These are phyloP conservation scores for Petrea volubilis DNA, from an alignment of 257 asterid genomes.

Conservation along the genomic window DNA sequence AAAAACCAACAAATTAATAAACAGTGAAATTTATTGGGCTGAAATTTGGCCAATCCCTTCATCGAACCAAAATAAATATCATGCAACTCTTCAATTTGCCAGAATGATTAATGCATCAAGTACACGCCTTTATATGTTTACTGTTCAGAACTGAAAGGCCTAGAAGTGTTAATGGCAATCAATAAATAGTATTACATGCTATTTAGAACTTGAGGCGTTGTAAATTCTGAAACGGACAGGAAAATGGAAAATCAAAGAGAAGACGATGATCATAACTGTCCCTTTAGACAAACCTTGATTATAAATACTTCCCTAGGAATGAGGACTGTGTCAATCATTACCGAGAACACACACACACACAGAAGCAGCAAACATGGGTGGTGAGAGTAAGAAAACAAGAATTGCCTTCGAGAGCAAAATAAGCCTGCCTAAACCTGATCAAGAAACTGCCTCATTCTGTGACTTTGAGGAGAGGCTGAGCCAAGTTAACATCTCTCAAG, in stretches of 20 bases:
- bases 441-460: neutral
- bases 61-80: neutral
- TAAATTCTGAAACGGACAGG: neutral
- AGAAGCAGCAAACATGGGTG: neutral
- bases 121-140: too few species aligned
- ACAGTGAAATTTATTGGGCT: neutral
- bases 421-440: neutral
- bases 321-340: neutral
- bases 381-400: neutral
- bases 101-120: neutral
- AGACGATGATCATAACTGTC: neutral
- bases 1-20: too few species aligned
- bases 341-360: neutral
- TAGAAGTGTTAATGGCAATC: neutral
- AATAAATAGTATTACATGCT: neutral
- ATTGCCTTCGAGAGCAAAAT: neutral
- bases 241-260: conserved; percentile 4
- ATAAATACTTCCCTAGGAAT: neutral
- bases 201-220: neutral
- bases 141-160: neutral
- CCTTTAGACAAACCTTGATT: too few species aligned
- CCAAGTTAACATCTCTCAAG: neutral
- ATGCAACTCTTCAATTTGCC: neutral
- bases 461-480: neutral
- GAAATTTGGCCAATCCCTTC: neutral